phyloP scores from a whole-genome alignment of 208 protist species.

The Angomonas deanei region DNA sequence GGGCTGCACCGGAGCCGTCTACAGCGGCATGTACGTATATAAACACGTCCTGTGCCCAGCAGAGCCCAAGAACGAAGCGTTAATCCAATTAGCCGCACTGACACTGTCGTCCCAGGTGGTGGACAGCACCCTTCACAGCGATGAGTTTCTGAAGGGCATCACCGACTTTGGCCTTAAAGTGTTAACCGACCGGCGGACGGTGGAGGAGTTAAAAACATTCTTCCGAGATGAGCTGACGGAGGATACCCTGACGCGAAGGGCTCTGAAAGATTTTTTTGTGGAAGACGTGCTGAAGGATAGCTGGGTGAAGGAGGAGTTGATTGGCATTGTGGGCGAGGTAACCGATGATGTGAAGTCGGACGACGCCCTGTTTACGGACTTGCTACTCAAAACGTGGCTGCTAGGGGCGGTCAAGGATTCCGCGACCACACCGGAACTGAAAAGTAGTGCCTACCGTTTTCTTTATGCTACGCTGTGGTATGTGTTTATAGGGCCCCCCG shows the following conservation, averaged over 20 bases:
- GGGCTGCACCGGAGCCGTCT: slow-evolving; percentile 40
- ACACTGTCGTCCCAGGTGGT: slow-evolving; percentile 72
- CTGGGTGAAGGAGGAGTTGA: slow-evolving; percentile 83
- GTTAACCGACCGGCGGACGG: slow-evolving; percentile 20
- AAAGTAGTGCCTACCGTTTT: neutral
- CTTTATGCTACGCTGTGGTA: slow-evolving; percentile 28
- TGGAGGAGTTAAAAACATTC: slow-evolving; percentile 43
- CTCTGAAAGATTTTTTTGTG: slow-evolving; percentile 62
- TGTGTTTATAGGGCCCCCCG: slow-evolving; percentile 46
- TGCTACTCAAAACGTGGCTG: neutral
- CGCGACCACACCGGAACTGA: neutral
- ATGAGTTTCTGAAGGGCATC: slow-evolving; percentile 34
- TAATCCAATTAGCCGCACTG: slow-evolving; percentile 65
- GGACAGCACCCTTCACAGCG: slow-evolving; percentile 35
- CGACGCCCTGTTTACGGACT: slow-evolving; percentile 38
- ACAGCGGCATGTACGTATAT: slow-evolving; percentile 38
- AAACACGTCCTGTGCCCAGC: slow-evolving; percentile 11
- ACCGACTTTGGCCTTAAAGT: slow-evolving; percentile 33
- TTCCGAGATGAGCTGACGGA: slow-evolving; percentile 40
- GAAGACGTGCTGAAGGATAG: slow-evolving; percentile 63
- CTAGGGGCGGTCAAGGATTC: neutral
- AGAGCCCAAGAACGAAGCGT: slow-evolving; percentile 36
- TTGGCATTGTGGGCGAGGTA: slow-evolving; percentile 46
- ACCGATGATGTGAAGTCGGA: slow-evolving; percentile 45
- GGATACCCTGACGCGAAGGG: slow-evolving; percentile 29